These are phyloP conservation scores for Silene latifolia DNA, from an alignment of 148 eudicot genomes.

Conservation along the genomic window DNA sequence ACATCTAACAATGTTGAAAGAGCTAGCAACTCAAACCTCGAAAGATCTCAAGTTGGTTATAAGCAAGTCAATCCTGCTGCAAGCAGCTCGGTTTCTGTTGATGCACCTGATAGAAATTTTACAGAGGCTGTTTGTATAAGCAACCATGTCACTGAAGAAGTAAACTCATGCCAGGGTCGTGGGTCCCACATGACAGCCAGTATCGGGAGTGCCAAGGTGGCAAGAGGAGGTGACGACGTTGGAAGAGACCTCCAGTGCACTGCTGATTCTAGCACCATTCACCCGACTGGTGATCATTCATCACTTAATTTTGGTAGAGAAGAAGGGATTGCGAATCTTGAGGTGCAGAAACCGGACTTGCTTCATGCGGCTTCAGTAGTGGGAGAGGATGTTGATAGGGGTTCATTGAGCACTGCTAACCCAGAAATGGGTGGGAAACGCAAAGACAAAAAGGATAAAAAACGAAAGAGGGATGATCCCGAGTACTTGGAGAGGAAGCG, in stretches of 20 bases:
- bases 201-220: slow-evolving; percentile 76
- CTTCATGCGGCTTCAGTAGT: slow-evolving; percentile 27
- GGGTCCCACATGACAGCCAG: slow-evolving; percentile 91
- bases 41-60: slow-evolving; percentile 47
- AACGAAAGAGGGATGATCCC: slow-evolving; percentile 70
- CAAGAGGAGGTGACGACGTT: slow-evolving; percentile 56
- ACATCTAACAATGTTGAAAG: slow-evolving; percentile 58
- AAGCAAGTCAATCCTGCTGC: slow-evolving; percentile 55
- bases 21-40: slow-evolving; percentile 35
- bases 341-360: slow-evolving; percentile 28
- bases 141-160: slow-evolving; percentile 72
- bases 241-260: slow-evolving; percentile 85
- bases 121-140: slow-evolving; percentile 40
- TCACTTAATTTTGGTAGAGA: slow-evolving; percentile 30
- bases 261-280: slow-evolving; percentile 79
- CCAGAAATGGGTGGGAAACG: slow-evolving; percentile 25
- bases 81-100: slow-evolving; percentile 83
- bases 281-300: slow-evolving; percentile 26
- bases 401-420: slow-evolving; percentile 23
- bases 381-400: slow-evolving; percentile 31
- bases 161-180: slow-evolving; percentile 77
- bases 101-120: slow-evolving; percentile 57
- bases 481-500: slow-evolving; percentile 69
- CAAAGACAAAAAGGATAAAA: slow-evolving; percentile 55
- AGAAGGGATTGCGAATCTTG: slow-evolving; percentile 23